These are phyloP conservation scores for Endocarpon pusillum DNA, from an alignment of 495 filamentous ascomycete genomes.

Conservation along the genomic window DNA sequence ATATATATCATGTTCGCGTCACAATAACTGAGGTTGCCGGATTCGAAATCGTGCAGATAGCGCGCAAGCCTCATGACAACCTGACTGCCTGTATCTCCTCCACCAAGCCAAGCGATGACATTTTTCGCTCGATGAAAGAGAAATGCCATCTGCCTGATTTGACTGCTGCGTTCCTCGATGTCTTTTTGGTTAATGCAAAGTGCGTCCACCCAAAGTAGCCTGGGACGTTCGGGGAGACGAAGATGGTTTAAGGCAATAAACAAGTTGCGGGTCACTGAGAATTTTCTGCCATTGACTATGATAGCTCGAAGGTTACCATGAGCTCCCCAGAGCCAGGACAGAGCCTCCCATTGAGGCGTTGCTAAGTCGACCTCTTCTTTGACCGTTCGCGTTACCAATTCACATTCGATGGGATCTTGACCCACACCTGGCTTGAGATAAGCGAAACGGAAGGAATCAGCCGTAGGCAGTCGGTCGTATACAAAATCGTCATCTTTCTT, in stretches of 20 bases:
- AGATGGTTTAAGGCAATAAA: neutral
- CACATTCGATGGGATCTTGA: no score
- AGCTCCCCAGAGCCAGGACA: neutral
- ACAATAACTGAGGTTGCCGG: no score
- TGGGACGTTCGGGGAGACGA: neutral
- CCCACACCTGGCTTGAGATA: no score
- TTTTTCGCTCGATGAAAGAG: neutral
- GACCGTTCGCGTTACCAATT: no score
- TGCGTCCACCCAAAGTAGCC: neutral
- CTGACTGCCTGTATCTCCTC: neutral
- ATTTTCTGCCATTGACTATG: no score
- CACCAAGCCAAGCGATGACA: slow-evolving; percentile 1
- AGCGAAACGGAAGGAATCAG: no score
- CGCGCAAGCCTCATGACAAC: neutral
- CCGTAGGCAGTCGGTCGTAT: no score
- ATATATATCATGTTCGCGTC: no score
- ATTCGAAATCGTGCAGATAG: neutral
- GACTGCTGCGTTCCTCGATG: neutral
- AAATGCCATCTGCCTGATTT: neutral
- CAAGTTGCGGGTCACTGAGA: neutral
- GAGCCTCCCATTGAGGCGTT: no score
- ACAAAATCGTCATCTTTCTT: no score
- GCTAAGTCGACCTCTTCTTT: no score
- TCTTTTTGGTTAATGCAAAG: slow-evolving; percentile 1
- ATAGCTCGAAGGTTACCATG: neutral